Percentiles rank a stretch among this genome's conserved stretches.
Conservation (phyloP, 2,329 filamentous ascomycete genomes). For the Endocalyx cinctus region DNA sequence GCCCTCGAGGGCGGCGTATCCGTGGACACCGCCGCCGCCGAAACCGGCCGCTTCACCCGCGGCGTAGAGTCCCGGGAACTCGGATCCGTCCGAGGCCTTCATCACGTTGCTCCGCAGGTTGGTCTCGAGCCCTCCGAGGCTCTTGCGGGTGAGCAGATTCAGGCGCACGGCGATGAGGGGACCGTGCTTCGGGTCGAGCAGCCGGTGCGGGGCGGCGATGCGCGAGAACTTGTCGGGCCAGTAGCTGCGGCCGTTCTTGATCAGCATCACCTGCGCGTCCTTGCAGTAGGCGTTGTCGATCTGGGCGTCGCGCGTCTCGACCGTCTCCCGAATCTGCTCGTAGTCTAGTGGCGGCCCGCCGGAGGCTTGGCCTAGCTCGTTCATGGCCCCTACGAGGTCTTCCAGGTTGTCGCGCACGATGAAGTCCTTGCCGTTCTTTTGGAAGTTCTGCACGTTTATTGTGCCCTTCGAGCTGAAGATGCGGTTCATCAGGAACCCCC, state of each 20-base stretch:
- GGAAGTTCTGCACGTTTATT: slow-evolving; percentile 51
- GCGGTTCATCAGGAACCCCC: slow-evolving; percentile 45
- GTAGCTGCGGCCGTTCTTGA: slow-evolving; percentile 52
- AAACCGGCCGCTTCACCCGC: slow-evolving; percentile 59
- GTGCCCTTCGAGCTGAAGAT: slow-evolving; percentile 50
- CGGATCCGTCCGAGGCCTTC: slow-evolving; percentile 39
- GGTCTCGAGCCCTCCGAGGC: slow-evolving; percentile 56
- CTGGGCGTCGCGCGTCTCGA: slow-evolving; percentile 52
- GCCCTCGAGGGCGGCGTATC: slow-evolving; percentile 58
- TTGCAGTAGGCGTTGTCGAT: slow-evolving; percentile 54
- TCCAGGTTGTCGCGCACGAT: slow-evolving; percentile 52
- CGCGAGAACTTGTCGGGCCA: slow-evolving; percentile 49
- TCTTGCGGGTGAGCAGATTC: slow-evolving; percentile 58
- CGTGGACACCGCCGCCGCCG: slow-evolving; percentile 58
- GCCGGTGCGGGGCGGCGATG: slow-evolving; percentile 47
- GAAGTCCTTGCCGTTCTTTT: slow-evolving; percentile 56
- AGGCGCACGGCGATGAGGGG: slow-evolving; percentile 57
- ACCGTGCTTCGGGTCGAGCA: slow-evolving; percentile 50
- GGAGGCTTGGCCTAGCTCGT: slow-evolving; percentile 43
- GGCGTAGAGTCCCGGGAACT: slow-evolving; percentile 53
- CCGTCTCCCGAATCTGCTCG: slow-evolving; percentile 37
- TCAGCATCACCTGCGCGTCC: slow-evolving; percentile 58
- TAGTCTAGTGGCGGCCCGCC: slow-evolving; percentile 44
- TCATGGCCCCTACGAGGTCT: slow-evolving; percentile 55
- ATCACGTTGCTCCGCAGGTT: slow-evolving; percentile 53